phyloP scores from a whole-genome alignment of 2,329 filamentous ascomycete genomes.

The Trichoderma arundinaceum region DNA sequence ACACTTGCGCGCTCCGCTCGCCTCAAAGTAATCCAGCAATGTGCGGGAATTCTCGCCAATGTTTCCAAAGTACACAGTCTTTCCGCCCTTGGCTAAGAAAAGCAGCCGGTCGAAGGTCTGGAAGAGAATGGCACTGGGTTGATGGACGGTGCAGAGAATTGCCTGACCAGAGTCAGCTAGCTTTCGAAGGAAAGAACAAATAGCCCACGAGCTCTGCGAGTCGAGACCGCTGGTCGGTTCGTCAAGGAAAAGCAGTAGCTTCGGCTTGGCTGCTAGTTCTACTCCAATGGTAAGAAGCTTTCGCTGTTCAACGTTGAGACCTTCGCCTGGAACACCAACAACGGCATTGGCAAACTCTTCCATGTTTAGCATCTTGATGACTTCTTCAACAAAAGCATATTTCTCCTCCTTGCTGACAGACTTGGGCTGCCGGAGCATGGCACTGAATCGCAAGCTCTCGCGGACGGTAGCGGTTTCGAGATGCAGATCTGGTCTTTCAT shows the following conservation, averaged over 20 bases:
- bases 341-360: constrained; percentile 69
- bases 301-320: constrained; percentile 65
- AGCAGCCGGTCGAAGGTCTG: constrained; percentile 64
- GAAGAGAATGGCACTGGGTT: constrained; percentile 60
- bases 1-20: constrained; percentile 66
- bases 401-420: constrained; percentile 62
- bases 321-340: constrained; percentile 66
- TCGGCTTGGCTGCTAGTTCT: constrained; percentile 61
- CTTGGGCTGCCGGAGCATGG: constrained; percentile 62
- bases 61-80: constrained; percentile 72
- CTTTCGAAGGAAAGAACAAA: constrained; percentile 65
- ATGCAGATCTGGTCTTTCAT: constrained; percentile 54
- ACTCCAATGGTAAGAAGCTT: constrained; percentile 68
- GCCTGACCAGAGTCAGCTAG: constrained; percentile 61
- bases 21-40: constrained; percentile 67
- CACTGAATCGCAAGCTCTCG: constrained; percentile 61
- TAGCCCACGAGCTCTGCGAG: constrained; percentile 67
- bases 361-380: constrained; percentile 71
- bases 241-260: constrained; percentile 66
- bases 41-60: constrained; percentile 65
- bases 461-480: constrained; percentile 61
- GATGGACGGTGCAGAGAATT: constrained; percentile 61
- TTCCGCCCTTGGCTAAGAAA: constrained; percentile 68
- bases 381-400: constrained; percentile 65
- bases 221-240: constrained; percentile 68